Evolutionary conservation across 306 rosid genomes (phyloP).

Genomic region (Neltuma alba): DNA sequence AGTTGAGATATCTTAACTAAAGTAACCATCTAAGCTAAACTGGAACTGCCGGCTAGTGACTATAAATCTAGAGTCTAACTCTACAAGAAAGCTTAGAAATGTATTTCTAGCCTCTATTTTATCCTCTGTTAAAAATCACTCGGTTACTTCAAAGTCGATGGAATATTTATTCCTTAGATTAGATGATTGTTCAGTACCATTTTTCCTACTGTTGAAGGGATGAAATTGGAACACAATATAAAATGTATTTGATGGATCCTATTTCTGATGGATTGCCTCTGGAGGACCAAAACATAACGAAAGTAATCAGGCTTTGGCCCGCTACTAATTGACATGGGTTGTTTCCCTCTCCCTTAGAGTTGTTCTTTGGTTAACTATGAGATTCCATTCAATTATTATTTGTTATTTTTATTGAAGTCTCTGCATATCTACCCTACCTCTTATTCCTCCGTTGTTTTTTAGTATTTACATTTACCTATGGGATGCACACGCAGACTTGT

Average conservation of each 20-base stretch:
- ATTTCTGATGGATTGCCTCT: background rate
- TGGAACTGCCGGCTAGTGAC: background rate
- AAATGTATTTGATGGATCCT: background rate
- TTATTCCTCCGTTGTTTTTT: background rate
- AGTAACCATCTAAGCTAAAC: background rate
- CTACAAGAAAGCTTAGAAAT: background rate
- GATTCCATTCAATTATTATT: constrained; percentile 1
- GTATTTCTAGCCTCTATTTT: background rate
- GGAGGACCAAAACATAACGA: background rate
- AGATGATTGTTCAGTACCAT: background rate
- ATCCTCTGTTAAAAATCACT: background rate
- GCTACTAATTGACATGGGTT: background rate
- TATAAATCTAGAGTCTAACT: background rate
- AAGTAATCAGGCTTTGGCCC: background rate
- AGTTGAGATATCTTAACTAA: background rate
- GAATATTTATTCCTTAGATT: background rate
- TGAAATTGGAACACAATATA: background rate
- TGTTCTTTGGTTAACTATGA: constrained; percentile 14
- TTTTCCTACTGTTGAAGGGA: background rate
- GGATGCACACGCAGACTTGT: background rate
- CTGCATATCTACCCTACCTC: background rate
- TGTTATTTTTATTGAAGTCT: background rate
- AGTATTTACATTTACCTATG: background rate
- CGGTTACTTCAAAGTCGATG: background rate
- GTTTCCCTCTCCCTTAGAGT: background rate